These are phyloP conservation scores for Aspergillus nanangensis DNA, from an alignment of 495 filamentous ascomycete species.

Conservation along the genomic window DNA sequence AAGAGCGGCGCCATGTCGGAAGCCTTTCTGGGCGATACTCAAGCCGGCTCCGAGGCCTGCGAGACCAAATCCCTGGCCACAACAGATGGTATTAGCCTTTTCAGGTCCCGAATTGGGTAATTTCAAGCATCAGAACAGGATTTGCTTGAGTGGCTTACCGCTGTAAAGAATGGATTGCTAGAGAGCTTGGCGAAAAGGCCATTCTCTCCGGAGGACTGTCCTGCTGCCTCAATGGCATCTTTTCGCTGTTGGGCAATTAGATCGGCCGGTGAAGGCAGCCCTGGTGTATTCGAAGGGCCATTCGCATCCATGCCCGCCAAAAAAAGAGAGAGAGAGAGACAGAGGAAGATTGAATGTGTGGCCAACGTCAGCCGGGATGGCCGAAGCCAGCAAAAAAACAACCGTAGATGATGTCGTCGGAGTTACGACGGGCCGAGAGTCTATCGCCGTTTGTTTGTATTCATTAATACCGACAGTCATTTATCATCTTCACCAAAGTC, in stretches of 20 bases:
- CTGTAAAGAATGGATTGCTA: constrained; percentile 68
- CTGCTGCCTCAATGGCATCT: constrained; percentile 26
- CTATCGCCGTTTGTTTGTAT: neutral
- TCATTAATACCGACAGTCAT: neutral
- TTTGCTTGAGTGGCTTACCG: constrained; percentile 34
- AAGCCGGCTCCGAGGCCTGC: constrained; percentile 77
- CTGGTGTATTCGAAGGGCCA: constrained; percentile 27
- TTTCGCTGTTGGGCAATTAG: constrained; percentile 36
- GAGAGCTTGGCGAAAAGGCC: constrained; percentile 51
- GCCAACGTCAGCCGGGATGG: neutral
- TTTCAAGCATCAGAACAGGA: no score
- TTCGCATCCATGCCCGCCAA: constrained; percentile 43
- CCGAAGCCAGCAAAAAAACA: constrained; percentile 12
- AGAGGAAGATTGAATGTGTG: constrained; percentile 1
- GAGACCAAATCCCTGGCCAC: constrained; percentile 68
- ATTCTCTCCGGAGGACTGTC: constrained; percentile 30
- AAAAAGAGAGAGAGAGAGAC: no score
- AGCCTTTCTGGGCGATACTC: constrained; percentile 68
- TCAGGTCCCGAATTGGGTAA: no score
- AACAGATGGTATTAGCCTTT: no score
- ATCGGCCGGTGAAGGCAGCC: constrained; percentile 32
- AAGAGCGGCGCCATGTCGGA: constrained; percentile 63
- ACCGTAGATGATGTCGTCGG: constrained; percentile 21
- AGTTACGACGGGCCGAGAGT: constrained; percentile 28
- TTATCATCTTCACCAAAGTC: no score